Conservation (phyloP, 2,329 filamentous ascomycete species). For the Lasiodiplodia theobromae region DNA sequence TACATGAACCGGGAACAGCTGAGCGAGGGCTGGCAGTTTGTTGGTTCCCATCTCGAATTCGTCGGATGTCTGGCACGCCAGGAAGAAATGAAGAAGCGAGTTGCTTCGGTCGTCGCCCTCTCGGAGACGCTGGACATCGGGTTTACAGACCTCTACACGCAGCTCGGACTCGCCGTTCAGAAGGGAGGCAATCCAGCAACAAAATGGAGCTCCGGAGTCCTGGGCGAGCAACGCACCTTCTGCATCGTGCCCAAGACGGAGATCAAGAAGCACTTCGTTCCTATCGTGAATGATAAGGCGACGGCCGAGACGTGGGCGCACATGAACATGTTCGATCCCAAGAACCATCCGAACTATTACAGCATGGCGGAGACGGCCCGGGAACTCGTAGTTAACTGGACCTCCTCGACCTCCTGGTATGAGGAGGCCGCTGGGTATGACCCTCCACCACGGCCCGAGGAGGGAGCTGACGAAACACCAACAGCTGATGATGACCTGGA, state of each 20-base stretch:
- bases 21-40: constrained; percentile 78
- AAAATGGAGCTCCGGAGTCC: constrained; percentile 62
- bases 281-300: constrained; percentile 75
- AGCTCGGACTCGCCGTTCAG: constrained; percentile 73
- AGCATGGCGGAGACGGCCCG: constrained; percentile 71
- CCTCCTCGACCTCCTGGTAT: constrained; percentile 66
- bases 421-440: constrained; percentile 45
- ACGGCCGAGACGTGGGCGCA: constrained; percentile 83
- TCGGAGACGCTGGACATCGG: constrained; percentile 72
- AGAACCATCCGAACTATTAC: constrained; percentile 76
- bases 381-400: constrained; percentile 70
- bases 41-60: constrained; percentile 89
- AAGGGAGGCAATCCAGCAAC: constrained; percentile 48
- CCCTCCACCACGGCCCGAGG: constrained; percentile 8
- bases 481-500: constrained; percentile 32
- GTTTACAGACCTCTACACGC: constrained; percentile 87
- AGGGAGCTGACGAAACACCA: constrained; percentile 24
- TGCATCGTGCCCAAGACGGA: constrained; percentile 67
- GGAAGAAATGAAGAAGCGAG: constrained; percentile 78
- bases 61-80: constrained; percentile 87
- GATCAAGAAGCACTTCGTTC: constrained; percentile 43
- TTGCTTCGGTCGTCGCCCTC: constrained; percentile 71
- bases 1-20: constrained; percentile 87
- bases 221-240: constrained; percentile 81
- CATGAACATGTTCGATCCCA: constrained; percentile 77